Evolutionary conservation across 1,139 yeast genomes (phyloP).

Genomic region (Yamadazyma sp.): DNA sequence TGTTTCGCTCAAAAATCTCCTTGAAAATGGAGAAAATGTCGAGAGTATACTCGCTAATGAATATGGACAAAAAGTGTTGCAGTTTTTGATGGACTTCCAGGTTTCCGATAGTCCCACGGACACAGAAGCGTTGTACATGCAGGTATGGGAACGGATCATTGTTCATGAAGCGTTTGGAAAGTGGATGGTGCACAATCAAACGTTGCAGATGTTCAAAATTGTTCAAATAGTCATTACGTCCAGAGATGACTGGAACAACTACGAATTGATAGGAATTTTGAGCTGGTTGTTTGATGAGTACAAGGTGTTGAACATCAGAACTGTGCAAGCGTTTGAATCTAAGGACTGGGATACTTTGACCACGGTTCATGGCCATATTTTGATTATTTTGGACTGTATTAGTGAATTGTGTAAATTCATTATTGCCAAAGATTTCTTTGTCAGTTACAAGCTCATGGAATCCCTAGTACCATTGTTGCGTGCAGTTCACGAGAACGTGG

Average conservation of each 20-base stretch:
- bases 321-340: slow-evolving; percentile 15
- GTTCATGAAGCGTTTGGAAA: slow-evolving; percentile 8
- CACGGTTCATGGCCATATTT: slow-evolving; percentile 22
- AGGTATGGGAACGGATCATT: slow-evolving; percentile 9
- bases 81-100: slow-evolving; percentile 6
- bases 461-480: slow-evolving; percentile 45
- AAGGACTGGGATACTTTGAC: slow-evolving; percentile 13
- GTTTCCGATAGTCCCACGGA: slow-evolving; percentile 8
- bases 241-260: slow-evolving; percentile 53
- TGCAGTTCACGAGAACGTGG: slow-evolving; percentile 48
- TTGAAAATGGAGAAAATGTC: slow-evolving; percentile 10
- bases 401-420: slow-evolving; percentile 52
- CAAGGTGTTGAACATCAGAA: slow-evolving; percentile 17
- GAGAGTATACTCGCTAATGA: slow-evolving; percentile 7
- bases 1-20: slow-evolving; percentile 9
- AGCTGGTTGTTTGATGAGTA: slow-evolving; percentile 54
- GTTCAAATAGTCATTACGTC: slow-evolving; percentile 28
- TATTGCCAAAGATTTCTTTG: slow-evolving; percentile 50
- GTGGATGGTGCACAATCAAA: slow-evolving; percentile 16
- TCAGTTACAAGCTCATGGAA: slow-evolving; percentile 50
- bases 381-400: slow-evolving; percentile 47
- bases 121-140: slow-evolving; percentile 3
- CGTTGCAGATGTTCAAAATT: slow-evolving; percentile 5
- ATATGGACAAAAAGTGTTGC: slow-evolving; percentile 4
- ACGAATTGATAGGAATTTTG: slow-evolving; percentile 49